Conservation (phyloP, 495 filamentous ascomycete species). For the Terfezia boudieri region DNA sequence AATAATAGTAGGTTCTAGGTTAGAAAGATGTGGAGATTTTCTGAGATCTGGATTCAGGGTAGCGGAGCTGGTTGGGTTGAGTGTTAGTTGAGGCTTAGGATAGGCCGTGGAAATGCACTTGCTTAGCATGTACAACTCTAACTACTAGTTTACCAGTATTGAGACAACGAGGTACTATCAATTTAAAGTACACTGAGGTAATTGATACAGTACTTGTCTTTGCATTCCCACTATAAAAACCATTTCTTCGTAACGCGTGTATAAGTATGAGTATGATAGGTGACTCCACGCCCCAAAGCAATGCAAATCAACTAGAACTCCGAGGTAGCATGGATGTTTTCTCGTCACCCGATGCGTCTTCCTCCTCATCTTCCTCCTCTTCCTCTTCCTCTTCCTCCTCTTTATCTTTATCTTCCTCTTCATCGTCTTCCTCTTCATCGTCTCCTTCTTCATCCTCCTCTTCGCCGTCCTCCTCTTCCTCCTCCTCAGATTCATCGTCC, state of each 20-base stretch:
- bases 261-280: background rate
- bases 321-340: background rate
- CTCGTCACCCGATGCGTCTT: background rate
- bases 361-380: background rate
- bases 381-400: conserved; percentile 11
- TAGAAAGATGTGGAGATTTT: too few relatives aligned
- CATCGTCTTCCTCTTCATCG: background rate
- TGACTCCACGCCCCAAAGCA: background rate
- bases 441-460: conserved; percentile 22
- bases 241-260: background rate
- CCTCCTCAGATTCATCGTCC: conserved; percentile 19
- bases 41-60: too few relatives aligned
- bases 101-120: too few relatives aligned
- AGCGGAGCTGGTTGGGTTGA: too few relatives aligned
- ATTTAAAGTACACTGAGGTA: too few relatives aligned
- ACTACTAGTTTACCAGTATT: too few relatives aligned
- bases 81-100: too few relatives aligned
- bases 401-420: background rate
- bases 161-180: too few relatives aligned
- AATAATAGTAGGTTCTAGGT: too few relatives aligned
- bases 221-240: too few relatives aligned
- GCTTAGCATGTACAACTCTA: too few relatives aligned
- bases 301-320: background rate
- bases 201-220: too few relatives aligned
- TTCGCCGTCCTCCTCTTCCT: conserved; percentile 30